Evolutionary conservation across 1,284 basidiomycete genomes (phyloP), one percentile per base, ranked within the genome.

Genomic region (Clitocybe nebularis): DNA sequence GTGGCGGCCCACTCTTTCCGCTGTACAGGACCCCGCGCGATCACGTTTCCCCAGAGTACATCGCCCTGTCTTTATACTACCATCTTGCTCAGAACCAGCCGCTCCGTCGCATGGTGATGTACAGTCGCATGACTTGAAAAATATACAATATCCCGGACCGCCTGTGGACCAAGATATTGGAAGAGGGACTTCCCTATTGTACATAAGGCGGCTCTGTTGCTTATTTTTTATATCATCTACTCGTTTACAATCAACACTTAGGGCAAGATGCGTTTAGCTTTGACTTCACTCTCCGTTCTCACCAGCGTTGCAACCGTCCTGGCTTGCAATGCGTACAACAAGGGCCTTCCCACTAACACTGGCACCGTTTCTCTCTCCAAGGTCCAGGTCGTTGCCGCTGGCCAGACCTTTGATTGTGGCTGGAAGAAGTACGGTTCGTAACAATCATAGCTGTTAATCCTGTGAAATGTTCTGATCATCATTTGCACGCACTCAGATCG

Each of bases 401-500:
- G 39, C 10, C 39, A 33, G 10, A 33, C 39, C 5, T 33, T 41
- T 19, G 39, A 41, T 22, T 41, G 39, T 13, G 39, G 39, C 28
- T 41, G 29, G 29, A 33, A 41, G 39, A 41, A 41, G n/a, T 41
- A 41, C 20, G 39, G 29, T 40, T 13, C 21, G 39, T 20, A 16
- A 22, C 8, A 6, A 4, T 32, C 2, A 17, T 5, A 16, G 14
- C 13, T 19, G 4, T 40, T 10, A 26, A 11, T 11, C 4, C 20
- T 17, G 8, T 6, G 16, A 11, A 33, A 22, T 33, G 14, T 16
- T 1, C 14, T 34, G n/a, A 34, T 9, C 21, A 20, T 34, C 1
- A 14, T 11, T 2, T 32, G 28, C 3, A 10, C 23, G 9, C 23
- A 16, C 24, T 7, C 17, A 41, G 55, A 58, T 35, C 50, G 54